Percentiles rank a stretch among this genome's conserved stretches.
Evolutionary conservation across 192 early-diverging fungal species (phyloP).

Genomic region (Podila minutissima): DNA sequence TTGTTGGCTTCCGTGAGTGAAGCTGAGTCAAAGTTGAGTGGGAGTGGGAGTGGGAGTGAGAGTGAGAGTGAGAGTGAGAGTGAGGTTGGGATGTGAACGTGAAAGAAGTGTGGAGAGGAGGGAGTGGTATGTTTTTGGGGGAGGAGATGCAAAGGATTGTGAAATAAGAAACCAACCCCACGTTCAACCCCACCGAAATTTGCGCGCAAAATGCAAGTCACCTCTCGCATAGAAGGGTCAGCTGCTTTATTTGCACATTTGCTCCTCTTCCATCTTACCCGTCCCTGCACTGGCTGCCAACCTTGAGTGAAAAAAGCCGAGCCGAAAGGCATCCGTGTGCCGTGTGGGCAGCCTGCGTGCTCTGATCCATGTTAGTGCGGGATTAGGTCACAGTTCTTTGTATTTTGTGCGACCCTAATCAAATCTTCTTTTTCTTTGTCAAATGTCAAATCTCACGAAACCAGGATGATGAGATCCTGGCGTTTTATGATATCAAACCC

Average conservation of each 20-base stretch:
- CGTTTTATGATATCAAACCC: conserved; percentile 56
- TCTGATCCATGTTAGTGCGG: neutral
- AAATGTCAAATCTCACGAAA: neutral
- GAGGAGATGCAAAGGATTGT: neutral
- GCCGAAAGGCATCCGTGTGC: neutral
- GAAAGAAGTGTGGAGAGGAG: neutral
- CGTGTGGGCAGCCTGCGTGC: too few relatives aligned
- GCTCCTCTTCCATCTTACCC: neutral
- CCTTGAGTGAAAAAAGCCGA: neutral
- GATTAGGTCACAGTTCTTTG: neutral
- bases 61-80: too few relatives aligned
- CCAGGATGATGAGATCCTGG: conserved; percentile 53
- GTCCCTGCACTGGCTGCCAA: neutral
- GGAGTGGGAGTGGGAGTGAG: too few relatives aligned
- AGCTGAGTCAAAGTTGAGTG: neutral
- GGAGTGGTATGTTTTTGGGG: neutral
- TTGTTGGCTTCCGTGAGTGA: neutral
- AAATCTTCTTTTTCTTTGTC: neutral
- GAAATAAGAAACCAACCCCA: neutral
- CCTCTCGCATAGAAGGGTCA: too few relatives aligned
- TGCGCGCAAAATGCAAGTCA: neutral
- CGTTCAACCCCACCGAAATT: too few relatives aligned
- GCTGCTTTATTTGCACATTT: too few relatives aligned
- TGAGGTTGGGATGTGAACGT: neutral
- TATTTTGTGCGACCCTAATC: neutral